Percentiles rank a stretch among this genome's conserved stretches.
Evolutionary conservation across 306 rosid species (phyloP).

Genomic region (Prunus armeniaca): DNA sequence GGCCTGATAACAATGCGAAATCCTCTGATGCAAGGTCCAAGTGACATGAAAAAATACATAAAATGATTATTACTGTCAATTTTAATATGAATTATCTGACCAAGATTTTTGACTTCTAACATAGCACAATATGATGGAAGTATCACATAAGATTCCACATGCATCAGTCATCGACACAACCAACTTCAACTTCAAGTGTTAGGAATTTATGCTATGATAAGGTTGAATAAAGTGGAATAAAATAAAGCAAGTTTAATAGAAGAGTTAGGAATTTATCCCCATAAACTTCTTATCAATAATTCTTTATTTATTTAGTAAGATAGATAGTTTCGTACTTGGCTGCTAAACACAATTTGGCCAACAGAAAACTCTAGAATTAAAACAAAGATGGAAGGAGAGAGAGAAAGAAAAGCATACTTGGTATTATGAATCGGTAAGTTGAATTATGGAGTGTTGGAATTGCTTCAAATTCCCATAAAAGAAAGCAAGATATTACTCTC

Average conservation of each 20-base stretch:
- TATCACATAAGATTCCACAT: background rate
- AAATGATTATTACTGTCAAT: too few species aligned
- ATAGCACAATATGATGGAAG: background rate
- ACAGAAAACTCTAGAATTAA: background rate
- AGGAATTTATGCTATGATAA: too few species aligned
- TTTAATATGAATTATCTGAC: background rate
- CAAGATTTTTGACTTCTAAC: background rate
- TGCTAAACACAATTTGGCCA: background rate
- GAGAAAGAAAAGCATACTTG: background rate
- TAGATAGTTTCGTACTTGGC: too few species aligned
- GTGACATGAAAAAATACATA: too few species aligned
- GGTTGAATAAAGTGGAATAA: too few species aligned
- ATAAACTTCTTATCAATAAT: too few species aligned
- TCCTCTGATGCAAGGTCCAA: background rate
- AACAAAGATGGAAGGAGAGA: too few species aligned
- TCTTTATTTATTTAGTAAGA: too few species aligned
- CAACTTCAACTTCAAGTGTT: background rate
- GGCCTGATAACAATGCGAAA: background rate
- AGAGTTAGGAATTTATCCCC: too few species aligned
- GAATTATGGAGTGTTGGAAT: conserved; percentile 16
- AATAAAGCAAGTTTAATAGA: too few species aligned
- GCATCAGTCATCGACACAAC: background rate
- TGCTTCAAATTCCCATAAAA: conserved; percentile 14
- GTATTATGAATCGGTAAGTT: background rate
- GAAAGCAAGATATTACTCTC: background rate